A percentile compares a stretch with the other conserved stretches of the same genome.
These are phyloP conservation scores for Terfezia claveryi DNA, from an alignment of 495 filamentous ascomycete species.

Conservation along the genomic window DNA sequence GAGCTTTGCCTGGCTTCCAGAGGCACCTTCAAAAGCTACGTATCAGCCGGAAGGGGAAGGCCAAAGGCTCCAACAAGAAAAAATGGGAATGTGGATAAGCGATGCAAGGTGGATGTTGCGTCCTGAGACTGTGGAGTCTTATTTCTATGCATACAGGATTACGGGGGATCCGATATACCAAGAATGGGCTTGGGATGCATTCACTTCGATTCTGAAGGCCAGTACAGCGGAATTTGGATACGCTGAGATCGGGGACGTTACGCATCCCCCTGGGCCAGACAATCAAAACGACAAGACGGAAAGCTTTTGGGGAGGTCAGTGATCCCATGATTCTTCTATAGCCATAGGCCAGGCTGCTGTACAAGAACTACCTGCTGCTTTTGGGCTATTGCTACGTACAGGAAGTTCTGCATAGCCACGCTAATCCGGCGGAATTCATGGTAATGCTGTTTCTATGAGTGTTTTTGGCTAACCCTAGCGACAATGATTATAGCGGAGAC, in stretches of 20 bases:
- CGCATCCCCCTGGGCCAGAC: constrained; percentile 8
- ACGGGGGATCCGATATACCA: constrained; percentile 25
- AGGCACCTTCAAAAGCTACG: constrained; percentile 2
- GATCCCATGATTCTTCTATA: background rate
- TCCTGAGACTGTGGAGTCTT: constrained; percentile 25
- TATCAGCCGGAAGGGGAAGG: constrained; percentile 11
- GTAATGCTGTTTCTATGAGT: background rate
- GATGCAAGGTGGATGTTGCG: constrained; percentile 20
- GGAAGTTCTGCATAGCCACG: background rate
- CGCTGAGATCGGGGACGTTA: constrained; percentile 17
- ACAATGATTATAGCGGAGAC: constrained; percentile 13
- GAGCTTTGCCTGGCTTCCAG: background rate
- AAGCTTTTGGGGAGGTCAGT: constrained; percentile 19
- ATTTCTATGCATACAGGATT: constrained; percentile 27
- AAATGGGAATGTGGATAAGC: constrained; percentile 17
- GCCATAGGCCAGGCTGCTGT: too few species aligned
- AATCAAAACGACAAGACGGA: constrained; percentile 16
- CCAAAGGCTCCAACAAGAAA: constrained; percentile 12
- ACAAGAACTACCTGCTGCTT: too few species aligned
- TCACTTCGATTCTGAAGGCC: constrained; percentile 15
- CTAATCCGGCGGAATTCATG: background rate
- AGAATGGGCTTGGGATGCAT: constrained; percentile 26
- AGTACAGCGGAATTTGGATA: constrained; percentile 15
- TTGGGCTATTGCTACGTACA: background rate
- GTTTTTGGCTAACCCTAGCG: background rate